These are phyloP conservation scores for Porphyrellus cyaneotinctus DNA, from an alignment of 768 basidiomycete species.

Conservation along the genomic window DNA sequence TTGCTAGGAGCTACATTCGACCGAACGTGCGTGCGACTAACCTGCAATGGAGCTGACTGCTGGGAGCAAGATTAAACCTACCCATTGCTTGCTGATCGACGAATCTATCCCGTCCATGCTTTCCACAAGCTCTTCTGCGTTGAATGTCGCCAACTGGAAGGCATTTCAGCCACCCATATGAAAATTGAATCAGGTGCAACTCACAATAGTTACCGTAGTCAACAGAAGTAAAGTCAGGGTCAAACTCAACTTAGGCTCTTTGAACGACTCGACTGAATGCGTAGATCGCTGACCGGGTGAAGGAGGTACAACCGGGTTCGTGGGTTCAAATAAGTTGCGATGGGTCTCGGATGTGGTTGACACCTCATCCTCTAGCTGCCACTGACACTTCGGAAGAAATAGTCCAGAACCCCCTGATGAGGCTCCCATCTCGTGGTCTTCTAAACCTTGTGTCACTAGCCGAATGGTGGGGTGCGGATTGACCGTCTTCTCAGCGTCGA, in stretches of 20 bases:
- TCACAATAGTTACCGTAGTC: constrained; percentile 57
- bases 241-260: constrained; percentile 58
- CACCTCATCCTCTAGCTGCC: constrained; percentile 15
- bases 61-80: constrained; percentile 85
- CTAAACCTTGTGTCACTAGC: constrained; percentile 17
- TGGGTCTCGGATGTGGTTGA: constrained; percentile 2
- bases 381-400: constrained; percentile 8
- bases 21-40: constrained; percentile 23
- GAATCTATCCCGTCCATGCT: constrained; percentile 76
- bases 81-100: constrained; percentile 80
- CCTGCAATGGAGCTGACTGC: constrained; percentile 79
- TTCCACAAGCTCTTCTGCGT: constrained; percentile 73
- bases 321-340: constrained; percentile 10
- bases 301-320: constrained; percentile 11
- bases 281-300: constrained; percentile 15
- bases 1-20: neutral
- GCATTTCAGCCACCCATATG: neutral
- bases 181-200: constrained; percentile 22
- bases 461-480: constrained; percentile 21
- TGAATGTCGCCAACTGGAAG: constrained; percentile 49
- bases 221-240: constrained; percentile 54
- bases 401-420: constrained; percentile 2
- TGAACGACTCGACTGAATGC: constrained; percentile 22
- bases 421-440: neutral
- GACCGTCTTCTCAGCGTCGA: constrained; percentile 7